Evolutionary conservation across 768 basidiomycete species (phyloP), one percentile per base, ranked within the genome.

Genomic region (Gloeophyllum trabeum): DNA sequence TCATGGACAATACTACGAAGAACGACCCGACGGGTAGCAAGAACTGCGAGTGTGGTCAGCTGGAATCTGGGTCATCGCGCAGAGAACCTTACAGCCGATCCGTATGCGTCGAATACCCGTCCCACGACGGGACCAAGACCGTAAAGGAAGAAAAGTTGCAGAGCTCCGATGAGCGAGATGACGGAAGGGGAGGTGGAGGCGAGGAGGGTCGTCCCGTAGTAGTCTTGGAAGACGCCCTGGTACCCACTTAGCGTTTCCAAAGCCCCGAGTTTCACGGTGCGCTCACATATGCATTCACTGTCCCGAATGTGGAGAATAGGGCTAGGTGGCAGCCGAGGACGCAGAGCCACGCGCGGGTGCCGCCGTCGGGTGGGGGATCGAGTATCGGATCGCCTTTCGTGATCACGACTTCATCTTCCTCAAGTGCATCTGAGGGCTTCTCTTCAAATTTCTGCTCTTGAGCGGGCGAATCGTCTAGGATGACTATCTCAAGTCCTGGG

Each of bases 291-390:
- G 20, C 13, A 35, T 40, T 39, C 36, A 19, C 37, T 14, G 10
- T 6, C 13, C 35, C 24, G 12, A 24, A n/a, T 4, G 18, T 19
- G 16, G 6, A 6, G 4, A 41, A 18, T 3, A 20, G 32, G 16
- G 42, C 19, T 19, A 53, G 62, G 48, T 48, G 69, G 66, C 64
- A 66, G 40, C 71, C 71, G 14, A 57, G 14, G 19, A 71, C 59
- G 10, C 63, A 61, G 20, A 61, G 48, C 70, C 69, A 70, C 4
- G 63, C 69, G 37, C 59, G 52, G 47, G 49, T 49, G 5, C 68
- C 68, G 14, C 67, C 66, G 25, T 70, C 67, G 13, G 64, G 59
- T n/a, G n/a, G n/a, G n/a, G n/a, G n/a, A n/a, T n/a, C n/a, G n/a
- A n/a, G n/a, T n/a, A n/a, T n/a, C n/a, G n/a, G n/a, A n/a, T n/a